These are phyloP conservation scores for Trametes pubescens DNA, from an alignment of 1,284 basidiomycete species.

Conservation along the genomic window DNA sequence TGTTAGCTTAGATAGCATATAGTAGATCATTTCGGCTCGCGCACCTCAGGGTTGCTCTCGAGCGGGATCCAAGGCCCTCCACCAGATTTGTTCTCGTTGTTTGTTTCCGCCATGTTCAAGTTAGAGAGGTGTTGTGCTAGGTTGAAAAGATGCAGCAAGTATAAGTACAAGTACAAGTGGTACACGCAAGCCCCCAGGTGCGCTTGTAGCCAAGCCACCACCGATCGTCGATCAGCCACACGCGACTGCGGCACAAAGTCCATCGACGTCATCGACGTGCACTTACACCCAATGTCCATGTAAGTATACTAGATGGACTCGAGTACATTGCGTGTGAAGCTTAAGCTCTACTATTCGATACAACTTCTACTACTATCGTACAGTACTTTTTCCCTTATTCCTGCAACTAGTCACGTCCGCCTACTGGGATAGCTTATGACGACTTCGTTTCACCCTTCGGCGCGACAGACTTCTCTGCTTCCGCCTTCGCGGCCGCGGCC, in stretches of 20 bases:
- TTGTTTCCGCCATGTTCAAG: constrained; percentile 3
- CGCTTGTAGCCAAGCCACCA: background rate
- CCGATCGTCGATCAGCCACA: constrained; percentile 16
- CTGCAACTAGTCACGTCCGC: background rate
- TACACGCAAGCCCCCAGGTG: background rate
- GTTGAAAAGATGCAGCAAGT: background rate
- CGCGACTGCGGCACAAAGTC: constrained; percentile 7
- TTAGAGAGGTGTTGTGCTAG: background rate
- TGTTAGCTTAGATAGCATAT: background rate
- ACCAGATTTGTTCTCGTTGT: constrained; percentile 11
- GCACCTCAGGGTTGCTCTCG: constrained; percentile 33
- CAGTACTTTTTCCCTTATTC: constrained; percentile 12
- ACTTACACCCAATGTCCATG: too few species aligned
- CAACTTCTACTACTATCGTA: constrained; percentile 22
- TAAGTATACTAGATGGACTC: too few species aligned
- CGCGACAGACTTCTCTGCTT: background rate
- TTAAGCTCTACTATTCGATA: constrained; percentile 13
- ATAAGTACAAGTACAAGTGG: background rate
- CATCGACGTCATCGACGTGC: constrained; percentile 16
- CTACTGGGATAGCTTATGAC: constrained; percentile 2
- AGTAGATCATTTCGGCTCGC: too few species aligned
- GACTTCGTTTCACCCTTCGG: constrained; percentile 15
- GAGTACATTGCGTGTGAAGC: background rate
- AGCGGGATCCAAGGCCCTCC: constrained; percentile 29
- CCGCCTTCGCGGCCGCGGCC: background rate